These are phyloP conservation scores for Phtheirospermum japonicum DNA, from an alignment of 257 asterid genomes.

Conservation along the genomic window DNA sequence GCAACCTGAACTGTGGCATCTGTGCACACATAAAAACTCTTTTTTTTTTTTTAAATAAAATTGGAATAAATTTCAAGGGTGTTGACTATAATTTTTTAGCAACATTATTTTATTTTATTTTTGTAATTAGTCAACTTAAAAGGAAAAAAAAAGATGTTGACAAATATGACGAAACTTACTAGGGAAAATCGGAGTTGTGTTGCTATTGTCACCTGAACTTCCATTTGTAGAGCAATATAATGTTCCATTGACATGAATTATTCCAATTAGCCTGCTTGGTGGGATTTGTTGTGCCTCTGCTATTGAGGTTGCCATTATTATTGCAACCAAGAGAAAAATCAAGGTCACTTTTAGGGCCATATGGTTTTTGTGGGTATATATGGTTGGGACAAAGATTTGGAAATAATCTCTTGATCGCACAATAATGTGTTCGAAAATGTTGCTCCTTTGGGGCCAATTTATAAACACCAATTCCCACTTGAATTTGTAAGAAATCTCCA, in stretches of 20 bases:
- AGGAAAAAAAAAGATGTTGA: no score
- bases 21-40: no score
- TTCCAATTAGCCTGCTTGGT: slow-evolving; percentile 13
- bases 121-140: no score
- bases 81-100: no score
- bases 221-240: slow-evolving; percentile 46
- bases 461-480: no score
- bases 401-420: not conserved
- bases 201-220: slow-evolving; percentile 3
- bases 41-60: no score
- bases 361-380: no score
- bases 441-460: not conserved
- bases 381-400: not conserved
- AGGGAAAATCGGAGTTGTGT: slow-evolving; percentile 38
- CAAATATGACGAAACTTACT: slow-evolving; percentile 20
- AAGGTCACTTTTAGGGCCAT: slow-evolving; percentile 24
- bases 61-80: no score
- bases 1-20: slow-evolving; percentile 23
- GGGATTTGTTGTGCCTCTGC: slow-evolving; percentile 39
- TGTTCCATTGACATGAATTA: slow-evolving; percentile 34
- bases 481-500: no score
- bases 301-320: slow-evolving; percentile 33
- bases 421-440: not conserved
- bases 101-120: no score
- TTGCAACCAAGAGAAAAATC: slow-evolving; percentile 20